Evolutionary conservation across 1,284 basidiomycete species (phyloP), one percentile per base, ranked within the genome.

Genomic region (Uromyces viciae-fabae): DNA sequence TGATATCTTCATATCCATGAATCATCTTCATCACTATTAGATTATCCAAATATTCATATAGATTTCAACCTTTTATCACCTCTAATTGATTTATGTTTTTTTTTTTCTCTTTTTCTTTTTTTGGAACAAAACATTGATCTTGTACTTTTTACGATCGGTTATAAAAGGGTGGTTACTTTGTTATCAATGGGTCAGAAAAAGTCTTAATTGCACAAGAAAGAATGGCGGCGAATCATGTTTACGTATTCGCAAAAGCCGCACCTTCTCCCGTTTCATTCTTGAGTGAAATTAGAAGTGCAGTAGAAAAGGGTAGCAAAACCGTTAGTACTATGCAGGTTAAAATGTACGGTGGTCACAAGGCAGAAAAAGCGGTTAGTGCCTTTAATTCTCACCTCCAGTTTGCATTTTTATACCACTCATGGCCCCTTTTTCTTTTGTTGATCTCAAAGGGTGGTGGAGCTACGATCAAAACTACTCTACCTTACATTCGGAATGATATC

Each of bases 191-290:
- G 38, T 99, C 97, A 0, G 96, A 99, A 87, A 99, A 99, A 87
- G 96, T 99, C 38, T 89, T 99, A 83, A 99, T 99, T 87, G 96
- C 97, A 0, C 96, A 99, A 86, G 96, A 99, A 87, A 91, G 97
- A 75, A 99, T 99, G 95, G 96, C 97, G 11, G 96, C 95, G 56
- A 99, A 99, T 87, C 95, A 98, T 85, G 97, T 99, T 84, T 99
- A 99, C 86, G 95, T 98, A 81, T 99, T 99, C 86, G 94, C 95
- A 81, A 99, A 99, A 87, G 94, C 94, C 0, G 93, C 98, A 81
- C 97, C 97, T 1, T 95, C 94, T 7, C 94, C 95, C 9, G 94
- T 98, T 86, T 96, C 92, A 83, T 98, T 94, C 87, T 90, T 98
- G 71, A 95, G 96, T 52, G 96, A 99, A 87, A 98, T 99, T 86